Evolutionary conservation across 2,329 filamentous ascomycete species (phyloP).

Genomic region (Ophiostoma ips): DNA sequence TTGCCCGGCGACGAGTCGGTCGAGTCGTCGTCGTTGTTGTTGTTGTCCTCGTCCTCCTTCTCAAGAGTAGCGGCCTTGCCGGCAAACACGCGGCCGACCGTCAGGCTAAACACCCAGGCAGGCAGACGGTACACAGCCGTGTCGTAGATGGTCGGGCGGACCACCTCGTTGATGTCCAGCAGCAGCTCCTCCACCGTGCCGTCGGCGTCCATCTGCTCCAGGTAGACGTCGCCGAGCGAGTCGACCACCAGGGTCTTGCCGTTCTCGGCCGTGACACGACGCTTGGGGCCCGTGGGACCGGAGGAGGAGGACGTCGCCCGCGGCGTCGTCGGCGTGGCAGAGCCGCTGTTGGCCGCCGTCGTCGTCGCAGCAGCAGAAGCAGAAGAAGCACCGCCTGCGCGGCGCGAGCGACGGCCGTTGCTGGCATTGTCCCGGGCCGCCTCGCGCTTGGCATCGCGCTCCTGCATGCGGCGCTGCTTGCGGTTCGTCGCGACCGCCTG

Average conservation of each 20-base stretch:
- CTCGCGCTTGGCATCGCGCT: slow-evolving; percentile 66
- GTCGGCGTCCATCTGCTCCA: slow-evolving; percentile 85
- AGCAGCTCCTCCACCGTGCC: slow-evolving; percentile 72
- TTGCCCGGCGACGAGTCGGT: slow-evolving; percentile 36
- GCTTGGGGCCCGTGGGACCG: slow-evolving; percentile 59
- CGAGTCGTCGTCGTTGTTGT: slow-evolving; percentile 17
- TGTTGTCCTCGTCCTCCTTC: slow-evolving; percentile 23
- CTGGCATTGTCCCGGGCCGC: slow-evolving; percentile 42
- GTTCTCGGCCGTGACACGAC: slow-evolving; percentile 83
- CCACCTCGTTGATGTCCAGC: slow-evolving; percentile 78
- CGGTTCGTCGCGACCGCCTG: slow-evolving; percentile 55
- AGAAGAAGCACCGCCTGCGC: too few species aligned
- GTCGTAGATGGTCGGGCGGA: slow-evolving; percentile 60
- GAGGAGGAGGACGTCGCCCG: slow-evolving; percentile 15
- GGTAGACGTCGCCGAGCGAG: slow-evolving; percentile 77
- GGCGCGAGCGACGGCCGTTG: slow-evolving; percentile 18
- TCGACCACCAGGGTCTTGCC: slow-evolving; percentile 92
- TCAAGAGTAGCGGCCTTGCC: slow-evolving; percentile 22
- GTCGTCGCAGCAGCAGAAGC: slow-evolving; percentile 20
- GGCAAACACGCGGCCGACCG: slow-evolving; percentile 35
- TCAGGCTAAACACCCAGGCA: slow-evolving; percentile 51
- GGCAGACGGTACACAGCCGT: slow-evolving; percentile 75
- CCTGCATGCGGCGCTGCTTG: slow-evolving; percentile 76
- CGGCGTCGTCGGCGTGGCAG: slow-evolving; percentile 18
- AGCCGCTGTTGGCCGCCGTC: slow-evolving; percentile 22